Conservation (phyloP, 345 rosid genomes). For the Bretschneidera sinensis region DNA sequence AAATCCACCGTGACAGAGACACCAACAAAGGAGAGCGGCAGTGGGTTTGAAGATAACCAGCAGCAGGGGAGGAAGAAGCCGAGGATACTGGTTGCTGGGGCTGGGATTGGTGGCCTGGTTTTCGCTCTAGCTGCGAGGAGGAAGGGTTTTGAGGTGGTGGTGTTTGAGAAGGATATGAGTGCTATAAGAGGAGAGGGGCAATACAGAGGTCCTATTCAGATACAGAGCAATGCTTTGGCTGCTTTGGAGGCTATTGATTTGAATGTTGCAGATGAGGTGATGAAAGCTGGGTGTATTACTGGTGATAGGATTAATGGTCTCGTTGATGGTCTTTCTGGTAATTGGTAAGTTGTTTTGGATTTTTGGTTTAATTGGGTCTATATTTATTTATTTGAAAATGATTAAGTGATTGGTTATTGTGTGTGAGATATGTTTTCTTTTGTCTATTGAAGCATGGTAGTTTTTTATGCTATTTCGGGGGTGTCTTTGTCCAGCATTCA, state of each 20-base stretch:
- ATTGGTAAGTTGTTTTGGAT: constrained; percentile 51
- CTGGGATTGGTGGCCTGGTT: constrained; percentile 88
- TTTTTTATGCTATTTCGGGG: too few relatives aligned
- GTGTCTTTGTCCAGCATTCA: too few relatives aligned
- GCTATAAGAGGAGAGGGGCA: constrained; percentile 96
- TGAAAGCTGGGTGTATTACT: constrained; percentile 84
- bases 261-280: constrained; percentile 78
- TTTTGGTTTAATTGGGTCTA: not conserved
- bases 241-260: constrained; percentile 91
- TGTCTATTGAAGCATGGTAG: not conserved
- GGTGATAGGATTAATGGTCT: constrained; percentile 94
- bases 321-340: constrained; percentile 89
- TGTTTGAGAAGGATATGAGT: constrained; percentile 88
- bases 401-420: not conserved
- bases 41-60: constrained; percentile 11
- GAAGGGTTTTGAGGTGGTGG: constrained; percentile 80
- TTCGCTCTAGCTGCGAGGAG: constrained; percentile 84
- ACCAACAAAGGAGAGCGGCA: constrained; percentile 2
- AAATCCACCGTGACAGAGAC: constrained; percentile 41
- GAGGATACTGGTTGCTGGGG: constrained; percentile 79
- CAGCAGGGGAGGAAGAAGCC: constrained; percentile 34
- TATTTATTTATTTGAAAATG: not conserved
- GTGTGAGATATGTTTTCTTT: not conserved
- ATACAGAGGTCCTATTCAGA: constrained; percentile 92
- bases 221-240: constrained; percentile 95